Conservation (phyloP, 495 filamentous ascomycete genomes). For the Hypoxylon subgilvum region DNA sequence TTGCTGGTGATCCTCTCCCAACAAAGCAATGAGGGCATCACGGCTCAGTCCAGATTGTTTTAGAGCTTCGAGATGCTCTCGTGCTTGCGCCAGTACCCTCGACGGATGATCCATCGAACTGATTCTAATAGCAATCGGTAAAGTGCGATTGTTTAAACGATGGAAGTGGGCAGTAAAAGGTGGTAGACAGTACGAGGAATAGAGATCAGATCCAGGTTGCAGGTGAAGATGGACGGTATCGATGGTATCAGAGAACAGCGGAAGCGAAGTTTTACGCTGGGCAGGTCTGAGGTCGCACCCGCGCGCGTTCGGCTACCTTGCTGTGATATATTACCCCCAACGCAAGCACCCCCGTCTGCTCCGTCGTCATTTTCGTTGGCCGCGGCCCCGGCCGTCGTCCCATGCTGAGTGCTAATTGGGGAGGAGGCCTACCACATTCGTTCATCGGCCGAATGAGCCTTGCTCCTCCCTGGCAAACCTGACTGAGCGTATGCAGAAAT, state of each 20-base stretch:
- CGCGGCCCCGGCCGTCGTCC: conserved; percentile 28
- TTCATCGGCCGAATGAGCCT: conserved; percentile 24
- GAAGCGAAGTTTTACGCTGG: conserved; percentile 29
- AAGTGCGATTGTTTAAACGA: conserved; percentile 6
- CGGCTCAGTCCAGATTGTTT: conserved; percentile 42
- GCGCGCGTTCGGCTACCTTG: conserved; percentile 30
- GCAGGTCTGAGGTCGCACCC: conserved; percentile 27
- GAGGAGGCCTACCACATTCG: conserved; percentile 16
- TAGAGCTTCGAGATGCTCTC: conserved; percentile 42
- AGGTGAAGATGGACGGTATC: too few relatives aligned
- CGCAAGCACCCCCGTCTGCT: conserved; percentile 16
- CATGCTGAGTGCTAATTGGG: conserved; percentile 26
- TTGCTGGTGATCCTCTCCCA: conserved; percentile 34
- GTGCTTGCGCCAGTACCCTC: conserved; percentile 40
- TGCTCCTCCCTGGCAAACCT: conserved; percentile 29
- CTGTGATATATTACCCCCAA: conserved; percentile 38
- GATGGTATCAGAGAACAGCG: conserved; percentile 15
- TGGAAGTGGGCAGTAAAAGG: conserved; percentile 7
- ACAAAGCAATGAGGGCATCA: conserved; percentile 37
- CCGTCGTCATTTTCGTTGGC: conserved; percentile 26
- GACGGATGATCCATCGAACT: conserved; percentile 42
- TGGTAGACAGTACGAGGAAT: conserved; percentile 8
- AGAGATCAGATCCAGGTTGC: too few relatives aligned
- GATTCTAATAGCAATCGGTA: conserved; percentile 22
- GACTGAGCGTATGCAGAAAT: conserved; percentile 23